Evolutionary conservation across 2,329 filamentous ascomycete genomes (phyloP), one percentile per base, ranked within the genome.

Genomic region (Dothideomycetidae sp.): DNA sequence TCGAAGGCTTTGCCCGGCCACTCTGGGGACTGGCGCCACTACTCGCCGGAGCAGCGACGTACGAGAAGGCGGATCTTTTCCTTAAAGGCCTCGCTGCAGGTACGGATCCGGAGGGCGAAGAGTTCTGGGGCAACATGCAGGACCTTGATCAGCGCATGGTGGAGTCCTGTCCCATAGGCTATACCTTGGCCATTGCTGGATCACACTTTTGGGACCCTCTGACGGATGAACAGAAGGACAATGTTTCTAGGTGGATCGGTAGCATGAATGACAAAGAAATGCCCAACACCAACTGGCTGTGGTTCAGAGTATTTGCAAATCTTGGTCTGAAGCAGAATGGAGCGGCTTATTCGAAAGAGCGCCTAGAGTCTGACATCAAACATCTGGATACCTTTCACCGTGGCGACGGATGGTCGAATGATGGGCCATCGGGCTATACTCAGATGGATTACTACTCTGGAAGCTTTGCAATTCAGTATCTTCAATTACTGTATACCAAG

Each of bases 401-500:
- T n/a, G 81, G 81, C 4, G 76, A 74, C 31, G 81, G 81, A 1
- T 88, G 81, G 81, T 83, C 77, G 2, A 53, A 85, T 48, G 81
- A 88, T 51, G 81, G 81, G 0, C 81, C 81, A 0, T 75, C 78
- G 49, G 75, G 75, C 10, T 81, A 85, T 40, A 78, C 81, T 41
- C 81, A 86, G 56, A 84, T 86, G 75, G 81, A 86, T 54, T 86
- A 86, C 52, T 88, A 86, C 56, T 84, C 78, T 1, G 81, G 79
- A 7, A 81, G 77, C 41, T 86, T 85, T 52, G 81, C 81, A 1
- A 88, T 86, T 40, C 81, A 86, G 47, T 81, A 82, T 48, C 60
- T 85, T 3, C 81, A 88, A 53, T 68, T 88, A 0, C 62, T 86
- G 0, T 88, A 86, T 46, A 71, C 78, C 19, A 81, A 81, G 45